Conservation (phyloP, 2,329 filamentous ascomycete genomes). For the Diaporthe citrichinensis region DNA sequence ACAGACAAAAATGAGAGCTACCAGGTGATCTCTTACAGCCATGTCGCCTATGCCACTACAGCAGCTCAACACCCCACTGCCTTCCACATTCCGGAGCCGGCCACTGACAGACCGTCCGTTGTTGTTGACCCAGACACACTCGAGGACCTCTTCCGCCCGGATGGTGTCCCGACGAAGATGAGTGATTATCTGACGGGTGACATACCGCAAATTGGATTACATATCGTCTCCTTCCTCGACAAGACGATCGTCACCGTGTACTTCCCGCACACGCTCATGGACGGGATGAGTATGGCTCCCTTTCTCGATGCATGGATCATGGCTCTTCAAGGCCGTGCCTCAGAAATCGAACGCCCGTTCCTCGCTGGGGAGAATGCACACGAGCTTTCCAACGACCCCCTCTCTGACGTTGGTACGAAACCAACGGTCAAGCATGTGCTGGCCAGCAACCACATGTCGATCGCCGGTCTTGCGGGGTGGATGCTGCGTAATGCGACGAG, state of each 20-base stretch:
- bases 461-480: constrained; percentile 47
- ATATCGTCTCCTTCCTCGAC: constrained; percentile 58
- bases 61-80: constrained; percentile 53
- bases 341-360: constrained; percentile 48
- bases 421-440: constrained; percentile 47
- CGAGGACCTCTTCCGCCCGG: constrained; percentile 41
- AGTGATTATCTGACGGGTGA: constrained; percentile 55
- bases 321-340: constrained; percentile 52
- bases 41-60: constrained; percentile 47
- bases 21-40: constrained; percentile 53
- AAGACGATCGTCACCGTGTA: constrained; percentile 56
- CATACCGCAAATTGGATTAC: constrained; percentile 56
- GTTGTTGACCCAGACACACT: constrained; percentile 47
- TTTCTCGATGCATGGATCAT: constrained; percentile 57
- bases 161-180: constrained; percentile 46
- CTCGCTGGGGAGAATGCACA: constrained; percentile 36
- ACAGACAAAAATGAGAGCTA: constrained; percentile 45
- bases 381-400: constrained; percentile 46
- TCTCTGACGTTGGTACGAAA: constrained; percentile 45
- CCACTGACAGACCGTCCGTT: constrained; percentile 44
- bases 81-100: constrained; percentile 47
- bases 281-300: constrained; percentile 54
- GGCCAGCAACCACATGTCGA: constrained; percentile 41
- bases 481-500: constrained; percentile 45
- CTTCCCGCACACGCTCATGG: constrained; percentile 57